Conservation (phyloP, 768 basidiomycete species). For the Tylopilus felleus region DNA sequence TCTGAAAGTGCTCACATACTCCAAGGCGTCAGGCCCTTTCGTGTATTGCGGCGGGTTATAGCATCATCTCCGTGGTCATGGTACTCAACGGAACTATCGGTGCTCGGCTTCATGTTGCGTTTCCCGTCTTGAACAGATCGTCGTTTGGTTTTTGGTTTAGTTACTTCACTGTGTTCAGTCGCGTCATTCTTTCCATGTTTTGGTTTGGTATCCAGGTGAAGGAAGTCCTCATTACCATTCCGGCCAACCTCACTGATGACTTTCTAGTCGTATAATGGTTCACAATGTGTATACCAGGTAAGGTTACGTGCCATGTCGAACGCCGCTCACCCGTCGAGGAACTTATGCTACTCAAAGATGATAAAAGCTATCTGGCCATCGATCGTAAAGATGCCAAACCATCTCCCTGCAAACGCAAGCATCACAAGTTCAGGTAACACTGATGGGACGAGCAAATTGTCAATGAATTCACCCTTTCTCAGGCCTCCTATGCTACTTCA, state of each 20-base stretch:
- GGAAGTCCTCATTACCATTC: background rate
- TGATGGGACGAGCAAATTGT: background rate
- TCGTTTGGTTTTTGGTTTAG: conserved; percentile 89
- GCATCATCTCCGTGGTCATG: conserved; percentile 69
- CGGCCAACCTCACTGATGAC: background rate
- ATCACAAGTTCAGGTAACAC: conserved; percentile 60
- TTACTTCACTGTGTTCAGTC: conserved; percentile 79
- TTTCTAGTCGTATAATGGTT: conserved; percentile 51
- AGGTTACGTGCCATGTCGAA: background rate
- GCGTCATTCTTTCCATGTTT: conserved; percentile 73
- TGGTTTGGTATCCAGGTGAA: conserved; percentile 75
- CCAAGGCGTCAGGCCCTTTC: conserved; percentile 61
- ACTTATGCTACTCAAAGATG: conserved; percentile 40
- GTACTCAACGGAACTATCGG: conserved; percentile 78
- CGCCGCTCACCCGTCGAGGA: background rate
- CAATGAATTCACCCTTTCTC: background rate
- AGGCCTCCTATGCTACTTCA: conserved; percentile 73
- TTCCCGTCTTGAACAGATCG: conserved; percentile 75
- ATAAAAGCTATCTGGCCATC: conserved; percentile 83
- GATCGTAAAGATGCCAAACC: conserved; percentile 59
- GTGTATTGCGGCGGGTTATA: conserved; percentile 69
- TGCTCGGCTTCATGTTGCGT: conserved; percentile 72
- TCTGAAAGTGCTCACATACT: background rate
- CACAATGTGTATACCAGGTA: conserved; percentile 71
- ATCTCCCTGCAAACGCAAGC: conserved; percentile 49